Evolutionary conservation across 2,329 filamentous ascomycete genomes (phyloP).

Genomic region (Didymella exigua): DNA sequence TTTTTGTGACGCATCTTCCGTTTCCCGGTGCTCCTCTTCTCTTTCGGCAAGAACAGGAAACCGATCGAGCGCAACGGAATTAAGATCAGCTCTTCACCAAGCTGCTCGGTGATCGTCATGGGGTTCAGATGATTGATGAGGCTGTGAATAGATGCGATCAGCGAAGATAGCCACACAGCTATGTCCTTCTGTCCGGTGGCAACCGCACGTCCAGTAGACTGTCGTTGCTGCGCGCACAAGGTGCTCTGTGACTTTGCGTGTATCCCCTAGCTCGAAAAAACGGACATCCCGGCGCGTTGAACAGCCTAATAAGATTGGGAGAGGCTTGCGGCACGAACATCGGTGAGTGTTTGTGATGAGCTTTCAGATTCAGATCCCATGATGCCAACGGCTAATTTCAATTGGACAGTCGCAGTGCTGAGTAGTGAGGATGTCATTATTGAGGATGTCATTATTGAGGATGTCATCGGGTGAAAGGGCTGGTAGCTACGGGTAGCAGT

Average conservation of each 20-base stretch:
- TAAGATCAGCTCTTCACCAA: conserved; percentile 2
- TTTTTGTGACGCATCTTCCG: neutral
- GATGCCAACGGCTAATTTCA: neutral
- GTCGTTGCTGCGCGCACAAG: neutral
- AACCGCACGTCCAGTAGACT: neutral
- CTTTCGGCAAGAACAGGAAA: neutral
- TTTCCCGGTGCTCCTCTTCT: neutral
- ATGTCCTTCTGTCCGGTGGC: neutral
- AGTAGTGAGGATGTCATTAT: neutral
- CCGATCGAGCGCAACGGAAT: neutral
- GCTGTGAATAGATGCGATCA: neutral
- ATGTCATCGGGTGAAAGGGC: neutral
- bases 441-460: no score
- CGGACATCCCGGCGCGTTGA: neutral
- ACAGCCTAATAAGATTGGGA: neutral
- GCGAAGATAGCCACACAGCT: neutral
- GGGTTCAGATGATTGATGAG: neutral
- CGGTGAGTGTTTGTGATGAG: neutral
- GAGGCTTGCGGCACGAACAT: neutral
- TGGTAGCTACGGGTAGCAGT: neutral
- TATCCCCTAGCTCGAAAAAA: neutral
- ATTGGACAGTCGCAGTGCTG: neutral
- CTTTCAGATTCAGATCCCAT: neutral
- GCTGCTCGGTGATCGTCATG: neutral
- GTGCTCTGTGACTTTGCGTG: neutral